Evolutionary conservation across 2,329 filamentous ascomycete species (phyloP).

Genomic region (Trichoderma asperellum): DNA sequence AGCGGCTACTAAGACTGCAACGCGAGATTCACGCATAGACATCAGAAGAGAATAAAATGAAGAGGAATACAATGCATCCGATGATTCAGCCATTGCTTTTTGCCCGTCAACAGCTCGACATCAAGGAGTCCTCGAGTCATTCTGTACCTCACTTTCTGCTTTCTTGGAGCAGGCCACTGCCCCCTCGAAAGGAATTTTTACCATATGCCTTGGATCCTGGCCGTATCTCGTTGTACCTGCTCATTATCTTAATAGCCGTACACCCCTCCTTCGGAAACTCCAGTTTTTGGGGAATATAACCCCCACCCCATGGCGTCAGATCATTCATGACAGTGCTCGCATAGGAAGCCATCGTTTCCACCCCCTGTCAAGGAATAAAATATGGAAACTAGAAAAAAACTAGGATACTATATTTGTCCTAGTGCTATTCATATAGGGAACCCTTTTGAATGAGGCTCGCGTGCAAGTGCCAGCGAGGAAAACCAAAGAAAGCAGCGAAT

Average conservation of each 20-base stretch:
- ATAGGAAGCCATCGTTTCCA: neutral
- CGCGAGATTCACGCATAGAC: neutral
- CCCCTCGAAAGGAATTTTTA: neutral
- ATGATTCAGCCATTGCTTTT: neutral
- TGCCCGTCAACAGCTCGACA: neutral
- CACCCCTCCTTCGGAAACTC: neutral
- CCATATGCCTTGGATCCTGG: neutral
- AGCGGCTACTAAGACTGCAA: neutral
- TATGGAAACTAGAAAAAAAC: neutral
- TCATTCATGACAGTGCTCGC: neutral
- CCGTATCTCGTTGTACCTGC: neutral
- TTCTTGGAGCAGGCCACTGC: neutral
- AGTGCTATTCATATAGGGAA: neutral
- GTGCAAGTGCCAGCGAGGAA: neutral
- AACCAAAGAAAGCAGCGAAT: neutral
- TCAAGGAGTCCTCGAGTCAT: neutral
- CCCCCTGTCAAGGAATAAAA: neutral
- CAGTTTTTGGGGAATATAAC: neutral
- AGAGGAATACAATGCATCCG: neutral
- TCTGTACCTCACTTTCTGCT: neutral
- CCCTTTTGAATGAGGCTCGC: neutral
- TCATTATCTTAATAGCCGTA: neutral
- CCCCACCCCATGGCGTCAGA: conserved; percentile 3
- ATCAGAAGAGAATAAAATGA: neutral
- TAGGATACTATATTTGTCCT: neutral